Evolutionary conservation across 148 eudicot genomes (phyloP), one percentile per base, ranked within the genome.

Genomic region (Suaeda aralocaspica): DNA sequence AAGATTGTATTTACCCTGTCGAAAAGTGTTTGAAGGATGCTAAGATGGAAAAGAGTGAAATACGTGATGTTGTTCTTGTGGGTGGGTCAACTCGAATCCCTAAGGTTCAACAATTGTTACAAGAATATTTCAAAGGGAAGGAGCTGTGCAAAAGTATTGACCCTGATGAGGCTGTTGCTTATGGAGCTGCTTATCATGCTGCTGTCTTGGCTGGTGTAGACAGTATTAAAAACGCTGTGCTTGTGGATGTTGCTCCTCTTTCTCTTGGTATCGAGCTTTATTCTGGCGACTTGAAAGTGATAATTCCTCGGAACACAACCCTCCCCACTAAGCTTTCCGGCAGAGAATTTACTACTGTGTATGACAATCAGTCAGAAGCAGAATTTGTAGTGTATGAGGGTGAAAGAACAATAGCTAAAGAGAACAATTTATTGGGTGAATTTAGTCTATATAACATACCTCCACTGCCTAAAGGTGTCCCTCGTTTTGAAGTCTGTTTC

Each of bases 161-260:
- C 9, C 67, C 67, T 1, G 67, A 63, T 22, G 67, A 63, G 67
- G 67, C 49, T n/a, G 67, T 63, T 39, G 67, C 67, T 2, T 22
- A 10, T 36, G 67, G 67, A 8, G 67, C 67, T 8, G 67, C 67
- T 18, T 19, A 18, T 39, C 29, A 63, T 9, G 67, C 67, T 36
- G 25, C 67, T 4, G 39, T 63, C 26, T 63, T 63, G 29, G n/a
- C 45, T 4, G 49, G 49, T 21, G 67, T 39, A n/a, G 12, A 49
- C 10, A 36, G 33, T 14, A 30, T 26, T 18, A 6, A 31, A 1
- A 41, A 59, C 41, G 28, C 13, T 18, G 16, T 16, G 2, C 41
- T 59, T 14, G 2, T 59, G 4, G 63, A 59, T 16, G 63, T 59
- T 8, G 13, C 11, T 18, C 63, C 63, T 16, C 15, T 59, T 10